These are phyloP conservation scores for Aspergillus nanangensis DNA, from an alignment of 495 filamentous ascomycete genomes.

Conservation along the genomic window DNA sequence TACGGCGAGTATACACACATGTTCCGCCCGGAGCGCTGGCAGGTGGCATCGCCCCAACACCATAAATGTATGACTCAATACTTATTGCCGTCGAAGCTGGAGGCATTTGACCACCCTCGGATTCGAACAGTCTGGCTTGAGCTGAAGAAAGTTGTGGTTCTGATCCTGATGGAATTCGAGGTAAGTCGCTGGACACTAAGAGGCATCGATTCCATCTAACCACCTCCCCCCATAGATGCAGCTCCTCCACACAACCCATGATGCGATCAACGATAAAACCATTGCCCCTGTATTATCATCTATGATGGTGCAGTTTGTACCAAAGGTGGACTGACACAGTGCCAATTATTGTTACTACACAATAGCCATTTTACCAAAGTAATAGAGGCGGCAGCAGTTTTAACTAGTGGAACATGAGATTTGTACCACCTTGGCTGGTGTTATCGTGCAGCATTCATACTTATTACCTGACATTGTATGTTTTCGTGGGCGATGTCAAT, in stretches of 20 bases:
- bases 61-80: conserved; percentile 7
- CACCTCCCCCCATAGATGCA: neutral
- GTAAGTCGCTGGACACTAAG: conserved; percentile 3
- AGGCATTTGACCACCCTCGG: neutral
- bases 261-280: neutral
- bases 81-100: conserved; percentile 6
- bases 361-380: too few relatives aligned
- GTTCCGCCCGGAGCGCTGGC: conserved; percentile 53
- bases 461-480: too few relatives aligned
- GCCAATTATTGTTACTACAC: too few relatives aligned
- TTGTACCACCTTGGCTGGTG: too few relatives aligned
- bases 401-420: too few relatives aligned
- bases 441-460: too few relatives aligned
- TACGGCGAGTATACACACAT: conserved; percentile 44
- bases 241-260: neutral
- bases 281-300: neutral
- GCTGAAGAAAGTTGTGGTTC: conserved; percentile 16
- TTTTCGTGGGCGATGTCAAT: neutral
- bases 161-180: conserved; percentile 12
- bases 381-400: too few relatives aligned
- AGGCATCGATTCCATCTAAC: neutral
- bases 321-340: neutral
- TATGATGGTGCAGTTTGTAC: neutral
- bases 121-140: conserved; percentile 11
- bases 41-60: conserved; percentile 12